Base-by-base conservation (phyloP, 1,284 basidiomycete species). In the Irpex lacteus region DNA sequence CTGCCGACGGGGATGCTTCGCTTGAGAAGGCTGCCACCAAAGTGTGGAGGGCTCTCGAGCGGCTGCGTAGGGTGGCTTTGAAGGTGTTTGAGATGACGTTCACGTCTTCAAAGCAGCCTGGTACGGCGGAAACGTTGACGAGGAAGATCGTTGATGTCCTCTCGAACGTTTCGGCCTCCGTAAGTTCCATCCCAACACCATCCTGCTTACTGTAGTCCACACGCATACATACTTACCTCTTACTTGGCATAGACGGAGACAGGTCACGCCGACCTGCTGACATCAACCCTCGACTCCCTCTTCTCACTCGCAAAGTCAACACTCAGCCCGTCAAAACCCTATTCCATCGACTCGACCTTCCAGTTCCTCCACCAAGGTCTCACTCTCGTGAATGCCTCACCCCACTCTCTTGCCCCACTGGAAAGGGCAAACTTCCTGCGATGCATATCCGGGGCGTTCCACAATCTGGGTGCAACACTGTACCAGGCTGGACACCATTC, bases 401-500 rank as follows among this genome's bases (percentile, higher is more conserved):
- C 63, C 21, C 40, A 34, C 6, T 32, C 18, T 9, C 55, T 47
- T n/a, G 49, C 55, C 15, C 49, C 32, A 36, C 56, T 62, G 8
- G 58, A 65, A 19, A 65, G 68, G 6, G 79, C 86, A 0, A 88
- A 88, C 62, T 86, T 85, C 65, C 69, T 82, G 2, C 86, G 90
- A 13, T 91, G 88, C 68, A 75, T 89, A 4, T 88, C 89, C 4
- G 88, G 86, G 1, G 86, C 87, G 4, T 85, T 86, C 66, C 85
- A 91, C 67, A 88, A 88, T 70, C 69, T 89, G 0, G 88, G 84
- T 3, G 87, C 85, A 1, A 78, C 78, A 15, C 73, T 93, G 37
- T 92, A 90, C 67, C 85, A 90, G 63, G 82, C 81, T 9, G 79
- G 78, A 18, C 79, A 81, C 62, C 81, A 86, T 70, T 86, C 86